Conservation (phyloP, 2,329 filamentous ascomycete genomes). For the Ceratocystis alfenasii region DNA sequence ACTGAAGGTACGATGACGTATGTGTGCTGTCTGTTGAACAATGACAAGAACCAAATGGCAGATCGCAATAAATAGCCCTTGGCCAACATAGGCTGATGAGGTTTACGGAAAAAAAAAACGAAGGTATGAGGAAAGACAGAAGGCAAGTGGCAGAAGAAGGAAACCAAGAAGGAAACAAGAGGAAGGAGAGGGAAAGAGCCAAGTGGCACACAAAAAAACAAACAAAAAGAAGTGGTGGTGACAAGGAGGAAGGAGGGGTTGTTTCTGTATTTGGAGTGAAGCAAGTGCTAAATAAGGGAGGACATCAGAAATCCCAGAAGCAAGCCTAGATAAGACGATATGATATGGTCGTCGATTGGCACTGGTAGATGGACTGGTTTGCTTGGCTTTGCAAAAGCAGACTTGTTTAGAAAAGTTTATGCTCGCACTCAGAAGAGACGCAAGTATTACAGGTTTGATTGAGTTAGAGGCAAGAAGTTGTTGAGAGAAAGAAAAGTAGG, state of each 20-base stretch:
- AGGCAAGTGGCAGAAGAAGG: conserved; percentile 1
- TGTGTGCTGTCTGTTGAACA: not conserved
- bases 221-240: conserved; percentile 1
- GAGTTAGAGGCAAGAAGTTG: not conserved
- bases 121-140: not conserved
- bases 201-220: conserved; percentile 9
- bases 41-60: conserved; percentile 10
- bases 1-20: conserved; percentile 9
- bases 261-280: conserved; percentile 4
- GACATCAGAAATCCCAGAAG: not conserved
- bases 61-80: not conserved
- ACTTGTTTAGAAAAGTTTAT: not conserved
- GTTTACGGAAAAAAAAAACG: not conserved
- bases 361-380: not conserved
- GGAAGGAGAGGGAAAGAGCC: conserved; percentile 9
- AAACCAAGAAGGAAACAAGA: not conserved
- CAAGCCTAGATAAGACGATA: conserved; percentile 3
- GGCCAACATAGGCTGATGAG: not conserved
- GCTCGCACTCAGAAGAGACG: not conserved
- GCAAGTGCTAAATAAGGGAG: conserved; percentile 5
- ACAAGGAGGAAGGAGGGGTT: conserved; percentile 2
- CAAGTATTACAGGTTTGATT: not conserved
- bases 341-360: not conserved
- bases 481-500: not conserved
- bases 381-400: not conserved